Conservation (phyloP, 2,329 filamentous ascomycete species). For the Aspergillus sp. region DNA sequence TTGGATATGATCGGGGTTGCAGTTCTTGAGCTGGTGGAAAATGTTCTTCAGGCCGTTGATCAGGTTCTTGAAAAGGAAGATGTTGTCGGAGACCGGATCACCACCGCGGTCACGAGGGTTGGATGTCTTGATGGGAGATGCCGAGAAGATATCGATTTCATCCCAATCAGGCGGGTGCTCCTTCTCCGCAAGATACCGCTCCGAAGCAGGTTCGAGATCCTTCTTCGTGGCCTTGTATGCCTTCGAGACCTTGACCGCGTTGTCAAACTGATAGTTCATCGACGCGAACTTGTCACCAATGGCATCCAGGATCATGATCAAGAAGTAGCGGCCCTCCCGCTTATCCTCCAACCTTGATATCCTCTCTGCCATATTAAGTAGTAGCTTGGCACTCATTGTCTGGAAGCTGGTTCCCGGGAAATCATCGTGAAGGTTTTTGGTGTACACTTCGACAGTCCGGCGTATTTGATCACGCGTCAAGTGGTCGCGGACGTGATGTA, state of each 20-base stretch:
- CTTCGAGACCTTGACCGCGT: slow-evolving; percentile 91
- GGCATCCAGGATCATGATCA: slow-evolving; percentile 96
- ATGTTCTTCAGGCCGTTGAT: slow-evolving; percentile 95
- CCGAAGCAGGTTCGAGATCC: slow-evolving; percentile 65
- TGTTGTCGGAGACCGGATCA: slow-evolving; percentile 93
- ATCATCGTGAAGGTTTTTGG: slow-evolving; percentile 89
- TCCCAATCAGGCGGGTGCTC: slow-evolving; percentile 89
- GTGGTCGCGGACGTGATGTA: slow-evolving; percentile 93
- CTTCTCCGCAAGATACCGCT: slow-evolving; percentile 82
- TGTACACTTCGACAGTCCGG: slow-evolving; percentile 95
- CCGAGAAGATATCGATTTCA: slow-evolving; percentile 94
- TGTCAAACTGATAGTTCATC: slow-evolving; percentile 95
- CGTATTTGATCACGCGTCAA: slow-evolving; percentile 87
- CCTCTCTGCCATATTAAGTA: slow-evolving; percentile 97
- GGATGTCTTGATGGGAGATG: slow-evolving; percentile 92
- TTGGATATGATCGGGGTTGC: slow-evolving; percentile 69
- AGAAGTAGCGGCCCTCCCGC: slow-evolving; percentile 87
- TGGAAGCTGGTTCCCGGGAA: slow-evolving; percentile 98
- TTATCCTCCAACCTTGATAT: slow-evolving; percentile 94
- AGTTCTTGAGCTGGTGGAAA: slow-evolving; percentile 90
- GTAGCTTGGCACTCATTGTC: slow-evolving; percentile 96
- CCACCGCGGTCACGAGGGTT: slow-evolving; percentile 85
- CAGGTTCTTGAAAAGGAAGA: slow-evolving; percentile 94
- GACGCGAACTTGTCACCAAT: slow-evolving; percentile 97
- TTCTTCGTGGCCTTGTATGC: slow-evolving; percentile 75